A percentile compares a stretch with the other conserved stretches of the same genome.
These are phyloP conservation scores for Oryza officinalis DNA, from an alignment of 176 grass and related monocot species.

Conservation along the genomic window DNA sequence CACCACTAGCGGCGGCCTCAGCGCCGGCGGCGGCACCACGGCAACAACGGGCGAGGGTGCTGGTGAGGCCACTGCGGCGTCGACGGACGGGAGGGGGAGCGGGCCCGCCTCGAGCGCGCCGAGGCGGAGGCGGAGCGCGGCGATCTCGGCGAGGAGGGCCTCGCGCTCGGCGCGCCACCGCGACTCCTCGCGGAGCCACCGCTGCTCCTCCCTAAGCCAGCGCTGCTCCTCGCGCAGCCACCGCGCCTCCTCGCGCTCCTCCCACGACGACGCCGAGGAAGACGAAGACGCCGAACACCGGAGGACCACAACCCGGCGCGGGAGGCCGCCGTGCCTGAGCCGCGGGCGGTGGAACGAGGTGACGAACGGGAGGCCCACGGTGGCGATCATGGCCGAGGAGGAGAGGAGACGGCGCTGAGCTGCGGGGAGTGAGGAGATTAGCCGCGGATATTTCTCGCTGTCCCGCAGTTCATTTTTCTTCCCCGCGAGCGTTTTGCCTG, in stretches of 20 bases:
- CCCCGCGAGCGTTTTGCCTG: too few relatives aligned
- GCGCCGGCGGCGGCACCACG: slow-evolving; percentile 21
- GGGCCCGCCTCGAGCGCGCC: slow-evolving; percentile 44
- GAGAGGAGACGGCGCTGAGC: neutral
- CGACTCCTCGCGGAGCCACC: slow-evolving; percentile 76
- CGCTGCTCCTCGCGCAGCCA: slow-evolving; percentile 91
- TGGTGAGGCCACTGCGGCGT: slow-evolving; percentile 24
- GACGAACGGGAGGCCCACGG: slow-evolving; percentile 30
- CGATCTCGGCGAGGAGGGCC: slow-evolving; percentile 62
- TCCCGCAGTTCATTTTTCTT: neutral
- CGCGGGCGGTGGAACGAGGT: slow-evolving; percentile 44
- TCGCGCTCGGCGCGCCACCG: slow-evolving; percentile 76
- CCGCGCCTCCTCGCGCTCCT: slow-evolving; percentile 75
- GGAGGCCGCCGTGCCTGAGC: slow-evolving; percentile 18
- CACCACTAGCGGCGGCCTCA: slow-evolving; percentile 34
- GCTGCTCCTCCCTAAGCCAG: slow-evolving; percentile 75
- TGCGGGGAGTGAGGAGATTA: neutral
- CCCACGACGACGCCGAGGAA: slow-evolving; percentile 39
- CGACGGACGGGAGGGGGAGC: slow-evolving; percentile 20
- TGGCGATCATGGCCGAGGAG: slow-evolving; percentile 25
- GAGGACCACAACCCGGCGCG: neutral
- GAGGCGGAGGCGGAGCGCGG: slow-evolving; percentile 57
- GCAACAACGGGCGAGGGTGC: slow-evolving; percentile 37
- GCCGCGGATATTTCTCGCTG: slow-evolving; percentile 40
- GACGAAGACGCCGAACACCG: neutral